These are phyloP conservation scores for Corylus americana DNA, from an alignment of 306 rosid species.

Conservation along the genomic window DNA sequence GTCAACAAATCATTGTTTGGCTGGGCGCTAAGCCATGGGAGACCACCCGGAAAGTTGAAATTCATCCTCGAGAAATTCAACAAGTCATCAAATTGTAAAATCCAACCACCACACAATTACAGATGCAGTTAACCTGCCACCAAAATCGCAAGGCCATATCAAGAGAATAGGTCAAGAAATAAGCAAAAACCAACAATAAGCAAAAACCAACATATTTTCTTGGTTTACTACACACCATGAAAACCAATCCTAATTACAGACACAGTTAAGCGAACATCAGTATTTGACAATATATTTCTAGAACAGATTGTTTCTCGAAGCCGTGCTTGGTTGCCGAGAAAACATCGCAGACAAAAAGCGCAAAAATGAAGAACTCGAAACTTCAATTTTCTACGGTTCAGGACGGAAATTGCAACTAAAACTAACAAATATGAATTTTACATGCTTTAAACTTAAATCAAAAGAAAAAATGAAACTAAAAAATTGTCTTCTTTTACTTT, in stretches of 20 bases:
- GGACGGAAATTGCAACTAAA: not conserved
- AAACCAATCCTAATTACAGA: not conserved
- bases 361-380: not conserved
- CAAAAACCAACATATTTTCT: not conserved
- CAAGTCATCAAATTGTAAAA: conserved; percentile 19
- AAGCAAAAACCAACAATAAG: not conserved
- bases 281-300: not conserved
- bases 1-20: conserved; percentile 36
- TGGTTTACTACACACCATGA: no score
- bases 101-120: conserved; percentile 24
- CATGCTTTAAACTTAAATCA: not conserved
- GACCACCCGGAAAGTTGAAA: conserved; percentile 45
- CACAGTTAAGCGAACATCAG: not conserved
- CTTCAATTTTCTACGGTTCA: not conserved
- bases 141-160: conserved; percentile 11
- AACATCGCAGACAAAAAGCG: not conserved
- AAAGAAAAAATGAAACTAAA: not conserved
- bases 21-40: conserved; percentile 51
- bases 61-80: conserved; percentile 41
- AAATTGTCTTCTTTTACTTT: not conserved
- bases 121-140: conserved; percentile 28
- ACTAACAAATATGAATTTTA: not conserved
- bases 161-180: not conserved
- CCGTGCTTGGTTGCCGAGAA: not conserved
- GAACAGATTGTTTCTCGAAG: not conserved